Evolutionary conservation across 2,329 filamentous ascomycete species (phyloP).

Genomic region (Didymella exigua): DNA sequence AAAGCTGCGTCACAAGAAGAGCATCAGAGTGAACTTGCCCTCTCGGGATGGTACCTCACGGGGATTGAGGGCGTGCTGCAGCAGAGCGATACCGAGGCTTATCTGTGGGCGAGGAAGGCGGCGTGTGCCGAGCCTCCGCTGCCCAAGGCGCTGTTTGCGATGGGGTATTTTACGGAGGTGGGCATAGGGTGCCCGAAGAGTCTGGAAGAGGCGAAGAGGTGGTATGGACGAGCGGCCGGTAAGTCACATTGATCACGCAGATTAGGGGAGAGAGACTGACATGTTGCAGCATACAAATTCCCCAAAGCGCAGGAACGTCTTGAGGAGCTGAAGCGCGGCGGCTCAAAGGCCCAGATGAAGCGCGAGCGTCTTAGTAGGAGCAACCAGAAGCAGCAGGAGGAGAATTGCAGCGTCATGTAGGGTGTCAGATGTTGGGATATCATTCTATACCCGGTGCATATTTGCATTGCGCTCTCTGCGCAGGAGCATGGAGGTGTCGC

Average conservation of each 20-base stretch:
- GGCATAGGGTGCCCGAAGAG: conserved; percentile 88
- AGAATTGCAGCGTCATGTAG: conserved; percentile 83
- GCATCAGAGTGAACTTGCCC: conserved; percentile 79
- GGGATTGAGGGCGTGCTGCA: conserved; percentile 84
- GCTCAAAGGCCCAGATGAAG: conserved; percentile 73
- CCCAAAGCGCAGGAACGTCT: conserved; percentile 90
- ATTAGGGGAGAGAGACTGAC: conserved; percentile 17
- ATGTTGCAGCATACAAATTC: conserved; percentile 79
- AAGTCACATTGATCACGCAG: conserved; percentile 57
- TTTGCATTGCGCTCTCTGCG: not conserved
- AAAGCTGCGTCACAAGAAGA: conserved; percentile 90
- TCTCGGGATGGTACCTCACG: conserved; percentile 81
- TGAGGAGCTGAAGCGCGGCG: conserved; percentile 85
- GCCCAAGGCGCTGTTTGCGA: conserved; percentile 94
- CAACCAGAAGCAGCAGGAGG: conserved; percentile 83
- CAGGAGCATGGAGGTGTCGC: not conserved
- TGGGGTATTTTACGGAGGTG: conserved; percentile 96
- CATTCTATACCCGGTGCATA: not conserved
- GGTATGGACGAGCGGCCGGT: conserved; percentile 98
- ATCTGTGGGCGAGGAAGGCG: conserved; percentile 94
- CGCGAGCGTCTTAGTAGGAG: conserved; percentile 81
- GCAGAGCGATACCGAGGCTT: conserved; percentile 94
- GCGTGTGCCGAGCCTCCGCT: conserved; percentile 76
- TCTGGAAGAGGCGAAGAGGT: conserved; percentile 92
- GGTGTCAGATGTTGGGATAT: not conserved